Evolutionary conservation across 106 monocot species (phyloP), one percentile per base, ranked within the genome.

Genomic region (Ottelia alismoides): DNA sequence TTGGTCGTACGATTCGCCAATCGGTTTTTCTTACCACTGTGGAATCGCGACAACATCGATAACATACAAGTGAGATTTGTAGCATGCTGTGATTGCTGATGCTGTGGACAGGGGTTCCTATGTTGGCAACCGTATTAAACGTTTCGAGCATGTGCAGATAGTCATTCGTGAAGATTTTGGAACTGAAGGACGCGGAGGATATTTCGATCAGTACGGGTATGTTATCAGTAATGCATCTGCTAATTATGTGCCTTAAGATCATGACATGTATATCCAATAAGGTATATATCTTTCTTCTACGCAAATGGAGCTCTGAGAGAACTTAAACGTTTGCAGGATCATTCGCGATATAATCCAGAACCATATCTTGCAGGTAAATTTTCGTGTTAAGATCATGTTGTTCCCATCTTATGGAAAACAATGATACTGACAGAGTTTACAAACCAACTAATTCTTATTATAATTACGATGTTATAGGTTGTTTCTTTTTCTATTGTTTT

Each of bases 151-250:
- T 51, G 22, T 73, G 43, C 74, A 96, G 96, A 96, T 96, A 76
- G 96, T 96, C 28, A 89, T 96, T 51, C 74, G 96, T 31, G 96
- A 96, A 67, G 76, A 96, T 71, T 96, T 96, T 70, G 96, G 96
- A 59, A 96, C 96, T 64, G 88, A 96, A 54, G 96, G 96, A 3
- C 96, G 96, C 44, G 96, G 96, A 47, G 96, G 96, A 52, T 96
- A 96, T 70, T 96, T 96, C 74, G 89, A 96, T 61, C 78, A 89
- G 77, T 96, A 96, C 77, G 96, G 96, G 96, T 88, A 82, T 64
- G 72, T 43, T 6, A 7, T 43, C 40, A 43, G 44, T 16, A 43
- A 43, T 43, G 40, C 16, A 43, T 43, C 16, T 43, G 16, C 10
- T 43, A 16, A 43, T 43, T 7, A 16, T 43, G 6, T 43, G 16